Base-by-base conservation (phyloP, 129 eudicot genomes). In the Flaveria bidentis region DNA sequence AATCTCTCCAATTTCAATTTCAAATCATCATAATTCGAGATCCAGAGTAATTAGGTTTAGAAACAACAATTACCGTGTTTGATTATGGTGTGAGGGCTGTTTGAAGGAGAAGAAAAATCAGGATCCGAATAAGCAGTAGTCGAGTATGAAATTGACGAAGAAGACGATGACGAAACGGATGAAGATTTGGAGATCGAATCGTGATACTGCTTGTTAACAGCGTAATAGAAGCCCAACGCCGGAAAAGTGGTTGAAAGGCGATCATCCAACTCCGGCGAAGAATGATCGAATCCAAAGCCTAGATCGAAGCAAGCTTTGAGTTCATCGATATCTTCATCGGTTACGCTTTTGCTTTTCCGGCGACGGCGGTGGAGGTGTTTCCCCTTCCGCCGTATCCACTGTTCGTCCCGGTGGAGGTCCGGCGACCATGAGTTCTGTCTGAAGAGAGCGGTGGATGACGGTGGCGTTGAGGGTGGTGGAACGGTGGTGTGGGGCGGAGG, bases 391-490 rank as follows among this genome's bases (percentile, higher is more conserved):
- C 88, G 62, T 3, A 60, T 76, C 97, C 97, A 91, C 23, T 88
- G 92, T 85, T 91, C 97, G 65, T 91, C 90, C 22, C 97, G 87
- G 85, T 60, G 83, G 7, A 84, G 22, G 79, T 91, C 91, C 41
- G 91, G 91, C 4, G 93, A 91, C 93, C 93, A 91, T n/a, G 97
- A 88, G 2, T 84, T 91, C 28, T 91, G 97, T 67, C 88, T 91
- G 81, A 67, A 81, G 22, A 91, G 83, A 9, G 82, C 6, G 41
- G 41, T 36, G 41, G 41, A 73, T 47, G 85, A 74, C 61, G 80
- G 41, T 13, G 78, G 49, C 67, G 66, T 45, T 33, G 75, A 25
- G 66, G 78, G 41, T 13, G 78, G 49, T 67, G 66, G 55, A 53
- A 72, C 39, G 66, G 78, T 12, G 87, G 81, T 65, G 78, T 71